Evolutionary conservation across 805 yeast species (phyloP).

Genomic region (Lipomyces oligophaga): DNA sequence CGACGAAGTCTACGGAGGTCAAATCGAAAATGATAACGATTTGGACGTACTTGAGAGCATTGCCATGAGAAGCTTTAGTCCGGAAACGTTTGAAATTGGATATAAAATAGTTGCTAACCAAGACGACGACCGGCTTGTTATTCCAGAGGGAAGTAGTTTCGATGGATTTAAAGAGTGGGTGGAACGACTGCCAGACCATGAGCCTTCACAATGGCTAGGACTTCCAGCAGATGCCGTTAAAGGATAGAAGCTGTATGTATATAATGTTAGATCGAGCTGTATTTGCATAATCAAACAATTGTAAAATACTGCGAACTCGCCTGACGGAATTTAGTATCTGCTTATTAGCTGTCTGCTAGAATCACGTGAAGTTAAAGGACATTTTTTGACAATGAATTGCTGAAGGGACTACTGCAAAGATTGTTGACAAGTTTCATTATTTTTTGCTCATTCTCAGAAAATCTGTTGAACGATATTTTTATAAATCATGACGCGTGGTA

Average conservation of each 20-base stretch:
- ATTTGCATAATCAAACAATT: not conserved
- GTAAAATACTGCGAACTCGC: not conserved
- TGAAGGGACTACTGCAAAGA: no score
- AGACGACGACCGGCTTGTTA: slow-evolving; percentile 31
- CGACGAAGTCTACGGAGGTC: slow-evolving; percentile 57
- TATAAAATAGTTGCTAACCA: slow-evolving; percentile 38
- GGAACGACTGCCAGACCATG: slow-evolving; percentile 47
- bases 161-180: slow-evolving; percentile 50
- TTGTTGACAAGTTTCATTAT: no score
- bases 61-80: slow-evolving; percentile 18
- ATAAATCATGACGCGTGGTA: slow-evolving; percentile 64
- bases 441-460: no score
- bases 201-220: slow-evolving; percentile 54
- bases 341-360: not conserved
- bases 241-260: not conserved
- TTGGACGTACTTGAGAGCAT: slow-evolving; percentile 23
- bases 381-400: no score
- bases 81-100: slow-evolving; percentile 40
- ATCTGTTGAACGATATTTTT: no score
- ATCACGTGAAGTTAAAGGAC: not conserved
- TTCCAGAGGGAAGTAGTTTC: slow-evolving; percentile 48
- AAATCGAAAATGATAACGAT: slow-evolving; percentile 34
- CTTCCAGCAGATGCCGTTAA: slow-evolving; percentile 45
- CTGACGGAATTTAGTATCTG: not conserved
- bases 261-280: not conserved